Conservation (phyloP, 1,284 basidiomycete genomes). For the Inonotus obliquus region DNA sequence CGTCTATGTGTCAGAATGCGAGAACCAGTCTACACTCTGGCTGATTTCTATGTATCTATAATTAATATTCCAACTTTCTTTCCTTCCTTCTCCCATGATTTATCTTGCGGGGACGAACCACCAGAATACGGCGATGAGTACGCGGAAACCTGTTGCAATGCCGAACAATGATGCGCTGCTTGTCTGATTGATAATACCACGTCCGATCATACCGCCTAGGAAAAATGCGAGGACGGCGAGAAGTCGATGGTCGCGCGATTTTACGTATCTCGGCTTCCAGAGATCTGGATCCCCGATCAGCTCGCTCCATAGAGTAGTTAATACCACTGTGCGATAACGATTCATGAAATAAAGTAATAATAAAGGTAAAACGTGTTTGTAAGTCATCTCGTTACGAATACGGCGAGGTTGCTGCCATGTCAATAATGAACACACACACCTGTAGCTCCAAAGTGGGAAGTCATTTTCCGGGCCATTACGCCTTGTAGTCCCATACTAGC, state of each 20-base stretch:
- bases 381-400: not conserved
- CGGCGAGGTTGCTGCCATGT: not conserved
- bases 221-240: constrained; percentile 66
- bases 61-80: not conserved
- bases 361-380: not conserved
- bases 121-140: constrained; percentile 66
- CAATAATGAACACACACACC: constrained; percentile 46
- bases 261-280: constrained; percentile 50
- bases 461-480: constrained; percentile 75
- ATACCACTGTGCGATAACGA: constrained; percentile 42
- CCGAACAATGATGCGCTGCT: constrained; percentile 65
- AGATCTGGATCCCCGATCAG: constrained; percentile 76
- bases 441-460: constrained; percentile 74
- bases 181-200: constrained; percentile 58
- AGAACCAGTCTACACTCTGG: not conserved
- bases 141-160: constrained; percentile 59
- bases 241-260: constrained; percentile 67
- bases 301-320: constrained; percentile 85
- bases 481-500: constrained; percentile 77
- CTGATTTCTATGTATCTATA: too few species aligned
- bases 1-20: not conserved
- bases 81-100: not conserved
- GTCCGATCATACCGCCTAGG: constrained; percentile 66
- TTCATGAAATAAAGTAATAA: constrained; percentile 3
- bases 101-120: constrained; percentile 50